Conservation (phyloP, 2,329 filamentous ascomycete genomes). For the Botryosphaeria agaves region DNA sequence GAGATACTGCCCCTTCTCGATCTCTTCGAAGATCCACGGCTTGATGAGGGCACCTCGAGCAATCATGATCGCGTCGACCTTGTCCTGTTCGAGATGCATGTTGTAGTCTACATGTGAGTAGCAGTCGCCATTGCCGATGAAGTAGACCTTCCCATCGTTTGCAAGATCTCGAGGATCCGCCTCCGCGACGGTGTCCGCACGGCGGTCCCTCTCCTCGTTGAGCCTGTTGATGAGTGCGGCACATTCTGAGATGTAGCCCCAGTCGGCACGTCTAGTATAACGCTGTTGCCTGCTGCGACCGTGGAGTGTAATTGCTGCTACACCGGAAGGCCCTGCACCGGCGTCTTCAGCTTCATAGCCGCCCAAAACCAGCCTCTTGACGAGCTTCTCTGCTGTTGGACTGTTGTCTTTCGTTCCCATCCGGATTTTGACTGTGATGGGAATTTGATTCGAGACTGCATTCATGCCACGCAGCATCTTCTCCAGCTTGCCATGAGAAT, state of each 20-base stretch:
- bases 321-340: slow-evolving; percentile 58
- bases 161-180: slow-evolving; percentile 58
- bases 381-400: slow-evolving; percentile 64
- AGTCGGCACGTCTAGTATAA: slow-evolving; percentile 85
- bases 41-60: slow-evolving; percentile 93
- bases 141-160: slow-evolving; percentile 58
- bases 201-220: slow-evolving; percentile 46
- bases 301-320: slow-evolving; percentile 90
- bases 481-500: slow-evolving; percentile 72
- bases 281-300: slow-evolving; percentile 86
- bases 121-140: slow-evolving; percentile 92
- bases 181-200: slow-evolving; percentile 62
- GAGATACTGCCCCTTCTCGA: slow-evolving; percentile 76
- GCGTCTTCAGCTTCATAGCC: slow-evolving; percentile 49
- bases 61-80: slow-evolving; percentile 91
- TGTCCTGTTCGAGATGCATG: slow-evolving; percentile 54
- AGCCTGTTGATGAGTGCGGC: slow-evolving; percentile 68
- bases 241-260: slow-evolving; percentile 85
- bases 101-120: slow-evolving; percentile 86
- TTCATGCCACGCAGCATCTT: slow-evolving; percentile 97
- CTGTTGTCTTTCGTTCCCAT: slow-evolving; percentile 71
- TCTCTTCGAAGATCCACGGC: slow-evolving; percentile 97
- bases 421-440: slow-evolving; percentile 87
- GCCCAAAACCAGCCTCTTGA: slow-evolving; percentile 70
- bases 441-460: slow-evolving; percentile 71